These are phyloP conservation scores for Lunasporangiospora selenospora DNA, from an alignment of 192 early-diverging fungal species.

Conservation along the genomic window DNA sequence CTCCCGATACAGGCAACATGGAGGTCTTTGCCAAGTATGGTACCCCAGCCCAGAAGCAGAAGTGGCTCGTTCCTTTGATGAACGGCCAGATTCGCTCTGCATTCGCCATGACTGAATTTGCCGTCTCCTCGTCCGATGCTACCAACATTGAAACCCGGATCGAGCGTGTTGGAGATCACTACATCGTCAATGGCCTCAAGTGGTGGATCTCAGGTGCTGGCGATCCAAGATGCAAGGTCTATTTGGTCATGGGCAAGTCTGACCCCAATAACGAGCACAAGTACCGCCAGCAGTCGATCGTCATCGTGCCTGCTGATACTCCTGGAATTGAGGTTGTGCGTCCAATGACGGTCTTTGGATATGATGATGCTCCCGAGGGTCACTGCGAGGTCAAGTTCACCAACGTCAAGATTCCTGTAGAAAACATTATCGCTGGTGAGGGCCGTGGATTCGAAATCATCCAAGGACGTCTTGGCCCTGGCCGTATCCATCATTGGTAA, in stretches of 20 bases:
- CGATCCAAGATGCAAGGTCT: slow-evolving; percentile 93
- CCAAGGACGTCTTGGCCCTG: slow-evolving; percentile 95
- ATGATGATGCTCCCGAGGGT: slow-evolving; percentile 96
- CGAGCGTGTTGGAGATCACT: slow-evolving; percentile 65
- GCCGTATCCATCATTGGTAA: slow-evolving; percentile 97
- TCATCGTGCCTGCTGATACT: slow-evolving; percentile 86
- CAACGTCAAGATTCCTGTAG: slow-evolving; percentile 84
- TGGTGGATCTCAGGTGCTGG: slow-evolving; percentile 99
- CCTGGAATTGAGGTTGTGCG: slow-evolving; percentile 85
- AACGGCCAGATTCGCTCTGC: slow-evolving; percentile 94
- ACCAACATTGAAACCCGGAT: slow-evolving; percentile 95
- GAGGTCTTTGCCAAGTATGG: slow-evolving; percentile 99
- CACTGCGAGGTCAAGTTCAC: slow-evolving; percentile 95
- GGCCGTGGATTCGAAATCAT: slow-evolving; percentile 99
- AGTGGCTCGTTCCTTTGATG: slow-evolving; percentile 84
- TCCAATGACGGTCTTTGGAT: slow-evolving; percentile 90
- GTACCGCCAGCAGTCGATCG: slow-evolving; percentile 90
- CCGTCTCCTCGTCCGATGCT: slow-evolving; percentile 95
- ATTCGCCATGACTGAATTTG: slow-evolving; percentile 99
- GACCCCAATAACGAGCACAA: slow-evolving; percentile 66
- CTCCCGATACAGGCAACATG: slow-evolving; percentile 99
- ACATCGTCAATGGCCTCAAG: slow-evolving; percentile 84
- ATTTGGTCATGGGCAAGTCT: slow-evolving; percentile 91
- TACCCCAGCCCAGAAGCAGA: slow-evolving; percentile 77
- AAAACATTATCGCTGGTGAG: slow-evolving; percentile 92